Percentiles rank a stretch among this genome's conserved stretches.
phyloP scores from a whole-genome alignment of 2,329 filamentous ascomycete species.

The Pseudogymnoascus sp. region DNA sequence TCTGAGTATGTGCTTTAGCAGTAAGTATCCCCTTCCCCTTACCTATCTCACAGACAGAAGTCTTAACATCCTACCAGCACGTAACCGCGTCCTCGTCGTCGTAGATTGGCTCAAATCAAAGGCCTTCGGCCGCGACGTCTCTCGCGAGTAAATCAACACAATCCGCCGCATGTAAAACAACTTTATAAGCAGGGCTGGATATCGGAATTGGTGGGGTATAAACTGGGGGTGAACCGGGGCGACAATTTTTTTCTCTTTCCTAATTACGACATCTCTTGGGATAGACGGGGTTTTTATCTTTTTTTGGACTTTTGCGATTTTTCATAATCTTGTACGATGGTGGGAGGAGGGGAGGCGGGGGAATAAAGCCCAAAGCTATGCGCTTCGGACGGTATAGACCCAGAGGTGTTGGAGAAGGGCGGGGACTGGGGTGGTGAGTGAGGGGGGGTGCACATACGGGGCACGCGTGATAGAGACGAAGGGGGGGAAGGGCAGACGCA shows the following conservation, averaged over 20 bases:
- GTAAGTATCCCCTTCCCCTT: constrained; percentile 47
- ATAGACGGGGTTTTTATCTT: constrained; percentile 1
- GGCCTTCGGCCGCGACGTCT: constrained; percentile 91
- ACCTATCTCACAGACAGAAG: not conserved
- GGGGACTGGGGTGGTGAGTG: not conserved
- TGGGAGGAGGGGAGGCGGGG: not conserved
- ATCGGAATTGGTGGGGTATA: constrained; percentile 5
- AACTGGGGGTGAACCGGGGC: not conserved
- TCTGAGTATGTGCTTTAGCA: constrained; percentile 99
- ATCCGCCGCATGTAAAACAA: not conserved
- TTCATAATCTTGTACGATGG: not conserved
- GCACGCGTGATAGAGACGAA: not conserved
- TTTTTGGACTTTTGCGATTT: not conserved
- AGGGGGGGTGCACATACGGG: not conserved
- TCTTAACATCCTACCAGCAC: constrained; percentile 45
- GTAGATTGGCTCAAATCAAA: constrained; percentile 97
- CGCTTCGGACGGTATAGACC: too few species aligned
- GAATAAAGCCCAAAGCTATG: too few species aligned
- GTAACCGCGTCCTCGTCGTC: constrained; percentile 86
- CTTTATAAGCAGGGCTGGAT: not conserved
- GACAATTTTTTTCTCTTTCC: not conserved
- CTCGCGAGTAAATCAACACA: constrained; percentile 54
- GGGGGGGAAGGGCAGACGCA: not conserved
- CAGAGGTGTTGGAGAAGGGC: not conserved
- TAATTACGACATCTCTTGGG: constrained; percentile 2